Percentiles rank a stretch among this genome's conserved stretches.
These are phyloP conservation scores for Metarhizium sp. DNA, from an alignment of 2,329 filamentous ascomycete species.

Conservation along the genomic window DNA sequence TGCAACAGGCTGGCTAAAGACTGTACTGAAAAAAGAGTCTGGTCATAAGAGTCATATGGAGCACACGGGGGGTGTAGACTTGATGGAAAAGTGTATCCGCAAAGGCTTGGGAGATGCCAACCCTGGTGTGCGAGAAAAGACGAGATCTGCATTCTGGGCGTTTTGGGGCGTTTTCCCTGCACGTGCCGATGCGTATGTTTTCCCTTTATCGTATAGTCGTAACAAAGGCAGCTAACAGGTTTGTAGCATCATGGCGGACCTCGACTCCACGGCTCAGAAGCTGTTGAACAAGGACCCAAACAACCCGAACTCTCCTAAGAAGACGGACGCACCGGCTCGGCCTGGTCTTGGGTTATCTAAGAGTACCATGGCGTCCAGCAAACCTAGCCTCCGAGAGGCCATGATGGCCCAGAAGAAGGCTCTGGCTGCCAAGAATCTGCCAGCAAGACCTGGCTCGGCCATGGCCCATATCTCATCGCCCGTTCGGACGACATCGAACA, in stretches of 20 bases:
- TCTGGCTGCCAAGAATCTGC: constrained; percentile 39
- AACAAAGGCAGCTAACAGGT: constrained; percentile 12
- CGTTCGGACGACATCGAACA: constrained; percentile 29
- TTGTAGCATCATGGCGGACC: constrained; percentile 61
- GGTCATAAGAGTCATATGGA: constrained; percentile 76
- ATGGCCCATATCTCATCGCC: constrained; percentile 51
- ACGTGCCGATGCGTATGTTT: constrained; percentile 60
- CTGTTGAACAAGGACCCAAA: constrained; percentile 73
- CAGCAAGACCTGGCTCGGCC: constrained; percentile 50
- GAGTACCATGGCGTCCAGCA: constrained; percentile 48
- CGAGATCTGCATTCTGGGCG: constrained; percentile 77
- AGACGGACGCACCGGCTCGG: constrained; percentile 35
- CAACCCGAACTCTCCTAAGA: constrained; percentile 64
- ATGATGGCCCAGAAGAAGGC: constrained; percentile 75
- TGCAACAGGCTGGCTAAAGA: constrained; percentile 75
- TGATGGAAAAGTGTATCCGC: constrained; percentile 80
- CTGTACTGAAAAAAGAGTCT: constrained; percentile 66
- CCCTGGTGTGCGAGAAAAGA: constrained; percentile 78
- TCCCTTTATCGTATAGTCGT: not conserved
- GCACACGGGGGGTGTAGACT: constrained; percentile 71
- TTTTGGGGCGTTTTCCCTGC: constrained; percentile 72
- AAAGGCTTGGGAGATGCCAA: constrained; percentile 86
- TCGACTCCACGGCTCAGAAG: constrained; percentile 71
- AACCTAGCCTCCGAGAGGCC: constrained; percentile 67
- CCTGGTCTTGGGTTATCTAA: constrained; percentile 53